Evolutionary conservation across 345 rosid species (phyloP).

Genomic region (Lepidium aucheri): DNA sequence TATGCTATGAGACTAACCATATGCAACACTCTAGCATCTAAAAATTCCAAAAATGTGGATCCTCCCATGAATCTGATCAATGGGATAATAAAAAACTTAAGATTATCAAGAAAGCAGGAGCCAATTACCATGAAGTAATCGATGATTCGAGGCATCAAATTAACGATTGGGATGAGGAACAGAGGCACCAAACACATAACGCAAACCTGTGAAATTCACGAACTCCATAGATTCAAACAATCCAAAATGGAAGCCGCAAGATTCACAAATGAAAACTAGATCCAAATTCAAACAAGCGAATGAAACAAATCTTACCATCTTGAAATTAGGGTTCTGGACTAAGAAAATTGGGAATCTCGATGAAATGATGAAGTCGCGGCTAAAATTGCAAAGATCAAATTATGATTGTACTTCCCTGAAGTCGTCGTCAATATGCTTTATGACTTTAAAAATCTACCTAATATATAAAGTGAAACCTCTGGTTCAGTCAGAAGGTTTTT

Average conservation of each 20-base stretch:
- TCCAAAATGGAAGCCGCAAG: neutral
- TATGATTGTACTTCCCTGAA: neutral
- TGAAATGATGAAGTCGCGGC: neutral
- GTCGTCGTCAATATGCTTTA: conserved; percentile 7
- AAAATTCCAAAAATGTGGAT: neutral
- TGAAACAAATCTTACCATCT: conserved; percentile 18
- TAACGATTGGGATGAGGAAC: conserved; percentile 88
- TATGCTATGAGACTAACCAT: neutral
- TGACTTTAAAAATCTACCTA: neutral
- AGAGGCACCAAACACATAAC: conserved; percentile 79
- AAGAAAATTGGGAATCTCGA: conserved; percentile 11
- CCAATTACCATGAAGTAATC: conserved; percentile 52
- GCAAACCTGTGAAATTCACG: conserved; percentile 51
- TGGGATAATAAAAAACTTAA: neutral
- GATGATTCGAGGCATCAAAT: conserved; percentile 61
- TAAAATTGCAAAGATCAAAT: neutral
- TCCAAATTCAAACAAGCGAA: neutral
- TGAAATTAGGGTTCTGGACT: conserved; percentile 16
- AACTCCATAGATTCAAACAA: neutral
- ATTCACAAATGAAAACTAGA: neutral
- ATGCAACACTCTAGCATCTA: neutral
- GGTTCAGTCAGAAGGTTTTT: neutral
- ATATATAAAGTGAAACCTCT: neutral
- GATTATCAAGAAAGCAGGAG: neutral
- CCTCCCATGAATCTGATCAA: neutral